Conservation (phyloP, 129 eudicot species). For the Flaveria trinervia region DNA sequence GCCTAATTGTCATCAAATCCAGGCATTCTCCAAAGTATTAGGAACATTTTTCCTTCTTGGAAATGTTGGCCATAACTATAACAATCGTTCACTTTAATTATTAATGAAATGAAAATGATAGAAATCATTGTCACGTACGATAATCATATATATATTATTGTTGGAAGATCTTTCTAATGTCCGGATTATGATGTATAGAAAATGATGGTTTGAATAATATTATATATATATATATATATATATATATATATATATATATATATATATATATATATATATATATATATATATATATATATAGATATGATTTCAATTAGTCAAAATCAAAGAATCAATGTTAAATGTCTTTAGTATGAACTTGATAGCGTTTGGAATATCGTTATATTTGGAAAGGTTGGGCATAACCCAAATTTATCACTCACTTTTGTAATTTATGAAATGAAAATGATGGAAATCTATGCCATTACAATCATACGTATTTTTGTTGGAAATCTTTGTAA, state of each 20-base stretch:
- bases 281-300: neutral
- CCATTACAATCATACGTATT: too few species aligned
- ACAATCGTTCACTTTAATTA: slow-evolving; percentile 7
- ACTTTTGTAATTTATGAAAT: slow-evolving; percentile 8
- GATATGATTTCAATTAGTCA: slow-evolving; percentile 5
- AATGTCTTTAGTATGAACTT: slow-evolving; percentile 16
- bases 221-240: too few species aligned
- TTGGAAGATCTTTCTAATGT: slow-evolving; percentile 8
- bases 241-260: too few species aligned
- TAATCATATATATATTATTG: slow-evolving; percentile 13
- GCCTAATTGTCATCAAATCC: neutral
- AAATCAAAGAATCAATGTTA: slow-evolving; percentile 9
- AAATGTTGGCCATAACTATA: slow-evolving; percentile 18
- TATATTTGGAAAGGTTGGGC: slow-evolving; percentile 20
- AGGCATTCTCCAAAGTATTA: slow-evolving; percentile 6
- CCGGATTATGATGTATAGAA: neutral
- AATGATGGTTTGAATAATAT: slow-evolving; percentile 10
- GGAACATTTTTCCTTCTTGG: neutral
- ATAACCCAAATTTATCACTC: slow-evolving; percentile 16
- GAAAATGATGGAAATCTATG: slow-evolving; percentile 27
- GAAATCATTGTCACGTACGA: neutral
- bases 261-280: too few species aligned
- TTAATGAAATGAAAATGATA: slow-evolving; percentile 24
- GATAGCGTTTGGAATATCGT: slow-evolving; percentile 10
- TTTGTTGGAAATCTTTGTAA: neutral